Evolutionary conservation across 2,329 filamentous ascomycete genomes (phyloP), one percentile per base, ranked within the genome.

Genomic region (Sclerotinia borealis): DNA sequence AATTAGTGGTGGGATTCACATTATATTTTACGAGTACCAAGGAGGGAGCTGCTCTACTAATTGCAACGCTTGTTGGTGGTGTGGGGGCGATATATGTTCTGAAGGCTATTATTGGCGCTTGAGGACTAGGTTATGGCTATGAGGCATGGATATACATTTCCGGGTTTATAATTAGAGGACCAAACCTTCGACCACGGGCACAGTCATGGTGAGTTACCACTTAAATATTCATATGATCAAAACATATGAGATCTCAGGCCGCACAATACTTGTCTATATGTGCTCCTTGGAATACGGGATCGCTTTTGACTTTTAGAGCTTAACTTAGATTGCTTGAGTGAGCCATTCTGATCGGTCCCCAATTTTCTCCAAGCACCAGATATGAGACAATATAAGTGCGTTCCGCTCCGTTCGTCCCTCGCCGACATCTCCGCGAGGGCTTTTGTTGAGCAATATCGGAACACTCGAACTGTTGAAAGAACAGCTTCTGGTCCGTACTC

Each of bases 1-100:
- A 90, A 72, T 50, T 88, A 31, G 69, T 83, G 27, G 81, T 88
- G 2, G 88, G 88, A 13, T 74, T 82, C 49, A 69, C 79, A 22
- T 86, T 86, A 51, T 75, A 73, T 49, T 70, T 74, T 36, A 72
- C 73, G 64, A 69, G 70, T 63, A 71, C 76, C 25, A 63, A 64
- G 63, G 70, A 73, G 67, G 67, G 77, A 51, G 61, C 71, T 68
- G 41, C 73, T 15, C 41, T 74, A 50, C 43, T 74, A 29, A 25
- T 72, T 54, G 73, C 69, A 4, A 68, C 72, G 54, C 22, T 70
- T 36, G 65, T 70, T 27, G 74, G 72, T 34, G 65, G 67, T 61
- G 55, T 71, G 61, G 70, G 72, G 31, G 64, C 73, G 31, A 65
- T 69, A 69, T 72, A 71, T 59, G 67, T 68, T 34, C 63, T 70